A percentile compares a stretch with the other conserved stretches of the same genome.
Evolutionary conservation across 306 rosid genomes (phyloP).

Genomic region (Neltuma alba): DNA sequence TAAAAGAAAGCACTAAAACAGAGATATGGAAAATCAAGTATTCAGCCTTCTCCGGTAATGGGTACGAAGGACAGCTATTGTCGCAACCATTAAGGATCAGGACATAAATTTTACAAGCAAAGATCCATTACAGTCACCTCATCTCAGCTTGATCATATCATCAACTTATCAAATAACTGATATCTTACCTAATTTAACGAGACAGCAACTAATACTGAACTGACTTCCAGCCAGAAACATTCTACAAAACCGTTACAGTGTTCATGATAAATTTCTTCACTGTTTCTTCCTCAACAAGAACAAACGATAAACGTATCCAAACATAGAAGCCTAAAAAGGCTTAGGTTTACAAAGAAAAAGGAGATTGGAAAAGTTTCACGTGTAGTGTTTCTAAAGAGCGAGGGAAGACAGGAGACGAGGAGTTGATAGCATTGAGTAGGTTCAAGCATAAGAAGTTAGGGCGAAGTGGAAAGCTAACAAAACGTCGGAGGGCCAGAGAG

Average conservation of each 20-base stretch:
- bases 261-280: not conserved
- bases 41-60: not conserved
- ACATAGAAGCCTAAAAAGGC: not conserved
- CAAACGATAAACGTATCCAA: not conserved
- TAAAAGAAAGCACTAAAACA: slow-evolving; percentile 1
- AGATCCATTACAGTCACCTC: not conserved
- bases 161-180: not conserved
- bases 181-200: not conserved
- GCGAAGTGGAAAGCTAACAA: not conserved
- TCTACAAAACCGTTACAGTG: slow-evolving; percentile 4
- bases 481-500: slow-evolving; percentile 10
- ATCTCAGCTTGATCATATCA: not conserved
- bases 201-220: not conserved
- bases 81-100: not conserved
- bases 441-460: not conserved
- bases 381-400: not conserved
- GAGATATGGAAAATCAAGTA: not conserved
- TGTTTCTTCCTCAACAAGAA: not conserved
- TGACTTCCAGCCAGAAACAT: slow-evolving; percentile 10
- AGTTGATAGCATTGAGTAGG: not conserved
- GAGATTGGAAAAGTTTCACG: not conserved
- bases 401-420: not conserved
- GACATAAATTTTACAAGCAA: not conserved
- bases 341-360: not conserved
- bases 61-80: not conserved